Evolutionary conservation across 108 stramenopile genomes (phyloP).

Genomic region (Bacterosira constricta): DNA sequence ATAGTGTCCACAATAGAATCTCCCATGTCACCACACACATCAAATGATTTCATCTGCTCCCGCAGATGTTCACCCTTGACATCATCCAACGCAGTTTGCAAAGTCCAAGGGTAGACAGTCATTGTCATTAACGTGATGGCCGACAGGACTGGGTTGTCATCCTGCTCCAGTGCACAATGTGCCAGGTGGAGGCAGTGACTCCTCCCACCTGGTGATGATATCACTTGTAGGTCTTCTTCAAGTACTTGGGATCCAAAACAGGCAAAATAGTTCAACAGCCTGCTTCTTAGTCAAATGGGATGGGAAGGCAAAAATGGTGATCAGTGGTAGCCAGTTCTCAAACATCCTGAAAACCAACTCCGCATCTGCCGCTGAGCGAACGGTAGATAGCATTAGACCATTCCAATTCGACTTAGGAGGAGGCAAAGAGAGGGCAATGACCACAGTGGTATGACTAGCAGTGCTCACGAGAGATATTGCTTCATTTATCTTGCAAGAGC

Average conservation of each 20-base stretch:
- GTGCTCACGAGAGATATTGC: not conserved
- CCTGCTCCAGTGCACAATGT: not conserved
- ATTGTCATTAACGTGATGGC: not conserved
- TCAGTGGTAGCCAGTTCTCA: too few species aligned
- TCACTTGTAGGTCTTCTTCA: not conserved
- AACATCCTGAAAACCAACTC: too few species aligned
- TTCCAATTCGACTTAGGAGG: not conserved
- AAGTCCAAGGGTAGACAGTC: not conserved
- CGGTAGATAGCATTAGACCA: not conserved
- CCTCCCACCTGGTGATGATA: not conserved
- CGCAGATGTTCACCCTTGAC: not conserved
- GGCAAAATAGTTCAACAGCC: too few species aligned
- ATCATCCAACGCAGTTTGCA: conserved; percentile 5
- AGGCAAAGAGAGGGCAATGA: not conserved
- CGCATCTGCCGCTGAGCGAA: not conserved
- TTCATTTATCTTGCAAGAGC: not conserved
- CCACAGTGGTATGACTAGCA: not conserved
- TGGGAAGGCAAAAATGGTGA: too few species aligned
- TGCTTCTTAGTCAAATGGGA: too few species aligned
- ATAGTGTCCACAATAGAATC: too few species aligned
- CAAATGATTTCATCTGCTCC: too few species aligned
- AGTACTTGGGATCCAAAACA: too few species aligned
- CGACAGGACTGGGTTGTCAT: not conserved
- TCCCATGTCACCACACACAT: too few species aligned
- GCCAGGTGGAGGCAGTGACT: not conserved